These are phyloP conservation scores for Boletus pseudo-olivaceus DNA, from an alignment of 768 basidiomycete species.

Conservation along the genomic window DNA sequence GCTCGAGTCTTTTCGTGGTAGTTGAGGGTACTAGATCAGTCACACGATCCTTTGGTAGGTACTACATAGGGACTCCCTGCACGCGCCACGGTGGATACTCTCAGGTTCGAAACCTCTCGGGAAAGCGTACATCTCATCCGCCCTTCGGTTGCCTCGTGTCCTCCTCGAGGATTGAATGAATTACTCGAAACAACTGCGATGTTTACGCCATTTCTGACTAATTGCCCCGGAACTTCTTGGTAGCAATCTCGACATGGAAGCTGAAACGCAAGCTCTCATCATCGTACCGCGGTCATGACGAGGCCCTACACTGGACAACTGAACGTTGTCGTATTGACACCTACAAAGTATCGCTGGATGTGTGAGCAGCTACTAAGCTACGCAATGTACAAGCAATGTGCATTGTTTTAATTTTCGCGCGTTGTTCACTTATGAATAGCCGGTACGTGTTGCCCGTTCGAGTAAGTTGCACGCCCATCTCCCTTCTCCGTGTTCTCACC, in stretches of 20 bases:
- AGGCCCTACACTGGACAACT: neutral
- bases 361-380: conserved; percentile 1
- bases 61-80: too few species aligned
- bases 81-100: neutral
- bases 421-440: conserved; percentile 3
- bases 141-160: conserved; percentile 17
- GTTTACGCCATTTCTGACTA: conserved; percentile 16
- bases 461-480: conserved; percentile 6
- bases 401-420: conserved; percentile 5
- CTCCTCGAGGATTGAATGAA: conserved; percentile 22
- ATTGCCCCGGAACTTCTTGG: neutral
- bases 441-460: conserved; percentile 1
- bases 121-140: conserved; percentile 3
- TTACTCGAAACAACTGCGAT: conserved; percentile 10
- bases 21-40: conserved; percentile 1
- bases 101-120: neutral
- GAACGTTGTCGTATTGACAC: neutral
- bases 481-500: neutral
- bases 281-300: neutral
- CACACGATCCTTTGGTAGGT: neutral
- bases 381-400: neutral
- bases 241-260: neutral
- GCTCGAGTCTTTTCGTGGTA: neutral
- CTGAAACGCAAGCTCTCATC: neutral
- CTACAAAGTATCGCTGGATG: neutral